phyloP scores from a whole-genome alignment of 345 rosid species.

The Hibiscus mutabilis region DNA sequence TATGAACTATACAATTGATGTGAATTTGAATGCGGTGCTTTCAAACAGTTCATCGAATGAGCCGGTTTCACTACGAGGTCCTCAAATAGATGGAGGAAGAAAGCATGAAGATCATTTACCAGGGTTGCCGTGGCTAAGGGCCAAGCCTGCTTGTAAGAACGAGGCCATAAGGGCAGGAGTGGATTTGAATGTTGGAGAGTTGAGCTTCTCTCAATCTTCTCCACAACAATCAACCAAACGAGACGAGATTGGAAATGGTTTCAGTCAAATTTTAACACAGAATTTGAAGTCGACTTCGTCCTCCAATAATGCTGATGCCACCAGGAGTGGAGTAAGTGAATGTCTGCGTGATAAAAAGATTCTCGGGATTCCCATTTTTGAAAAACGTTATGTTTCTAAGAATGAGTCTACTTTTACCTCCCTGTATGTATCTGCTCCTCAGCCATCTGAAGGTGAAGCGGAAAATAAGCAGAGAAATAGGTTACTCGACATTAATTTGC shows the following conservation, averaged over 20 bases:
- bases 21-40: slow-evolving; percentile 44
- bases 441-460: slow-evolving; percentile 27
- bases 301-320: slow-evolving; percentile 30
- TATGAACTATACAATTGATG: slow-evolving; percentile 28
- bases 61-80: slow-evolving; percentile 20
- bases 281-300: slow-evolving; percentile 34
- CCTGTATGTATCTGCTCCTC: slow-evolving; percentile 25
- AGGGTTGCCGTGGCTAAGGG: slow-evolving; percentile 64
- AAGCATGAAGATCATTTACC: slow-evolving; percentile 31
- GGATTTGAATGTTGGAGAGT: slow-evolving; percentile 35
- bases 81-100: slow-evolving; percentile 42
- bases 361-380: slow-evolving; percentile 47
- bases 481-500: slow-evolving; percentile 72
- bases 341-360: slow-evolving; percentile 37
- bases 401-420: slow-evolving; percentile 34
- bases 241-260: slow-evolving; percentile 28
- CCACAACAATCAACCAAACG: slow-evolving; percentile 24
- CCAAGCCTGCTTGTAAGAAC: slow-evolving; percentile 31
- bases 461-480: slow-evolving; percentile 34
- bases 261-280: slow-evolving; percentile 23
- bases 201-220: slow-evolving; percentile 32
- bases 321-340: slow-evolving; percentile 27
- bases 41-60: slow-evolving; percentile 33
- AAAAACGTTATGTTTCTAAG: slow-evolving; percentile 30
- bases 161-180: slow-evolving; percentile 28